phyloP scores from a whole-genome alignment of 169 alveolate species.

The Eimeria necatrix region DNA sequence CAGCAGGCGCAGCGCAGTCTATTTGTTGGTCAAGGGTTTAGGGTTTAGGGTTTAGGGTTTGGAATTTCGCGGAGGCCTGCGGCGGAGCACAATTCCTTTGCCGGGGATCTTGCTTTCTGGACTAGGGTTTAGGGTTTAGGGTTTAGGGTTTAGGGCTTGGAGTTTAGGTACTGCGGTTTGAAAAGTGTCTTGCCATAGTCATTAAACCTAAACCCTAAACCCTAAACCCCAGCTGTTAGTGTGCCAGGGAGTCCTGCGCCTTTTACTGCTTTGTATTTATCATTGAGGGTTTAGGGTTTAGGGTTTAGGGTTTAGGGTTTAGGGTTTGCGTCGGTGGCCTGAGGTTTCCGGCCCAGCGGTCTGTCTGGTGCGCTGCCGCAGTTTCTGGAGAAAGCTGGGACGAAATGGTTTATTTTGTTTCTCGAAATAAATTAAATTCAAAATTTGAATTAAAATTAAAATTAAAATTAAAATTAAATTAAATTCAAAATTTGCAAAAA shows the following conservation, averaged over 20 bases:
- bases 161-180: neutral
- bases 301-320: constrained; percentile 27
- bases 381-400: too few relatives aligned
- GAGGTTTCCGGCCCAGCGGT: too few relatives aligned
- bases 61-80: neutral
- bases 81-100: neutral
- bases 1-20: neutral
- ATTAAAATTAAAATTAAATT: too few relatives aligned
- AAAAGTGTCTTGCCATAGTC: neutral
- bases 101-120: neutral
- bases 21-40: neutral
- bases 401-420: too few relatives aligned
- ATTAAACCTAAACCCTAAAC: neutral
- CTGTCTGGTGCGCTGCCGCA: too few relatives aligned
- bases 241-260: too few relatives aligned
- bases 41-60: constrained; percentile 18
- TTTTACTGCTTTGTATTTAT: too few relatives aligned
- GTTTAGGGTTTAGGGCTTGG: neutral
- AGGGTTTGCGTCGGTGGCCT: neutral
- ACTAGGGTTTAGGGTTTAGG: constrained; percentile 29
- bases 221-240: neutral
- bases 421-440: too few relatives aligned
- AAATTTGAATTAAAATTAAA: too few relatives aligned
- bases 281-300: constrained; percentile 16
- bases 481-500: too few relatives aligned